A percentile compares a stretch with the other conserved stretches of the same genome.
phyloP scores from a whole-genome alignment of 139 green algal species.

The Chlamydomonas applanata region DNA sequence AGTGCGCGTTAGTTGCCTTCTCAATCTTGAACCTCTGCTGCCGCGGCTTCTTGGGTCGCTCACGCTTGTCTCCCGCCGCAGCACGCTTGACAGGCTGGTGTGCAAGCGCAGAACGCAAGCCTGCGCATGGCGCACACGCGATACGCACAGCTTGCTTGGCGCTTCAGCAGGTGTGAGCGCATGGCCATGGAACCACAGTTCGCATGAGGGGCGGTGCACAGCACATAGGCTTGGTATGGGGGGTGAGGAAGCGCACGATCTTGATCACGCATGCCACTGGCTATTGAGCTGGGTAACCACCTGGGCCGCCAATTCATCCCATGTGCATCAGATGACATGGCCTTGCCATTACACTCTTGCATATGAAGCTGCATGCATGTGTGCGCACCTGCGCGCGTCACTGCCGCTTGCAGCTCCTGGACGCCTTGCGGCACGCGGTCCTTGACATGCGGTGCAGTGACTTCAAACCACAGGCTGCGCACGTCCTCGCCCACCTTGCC shows the following conservation, averaged over 20 bases:
- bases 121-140: background rate
- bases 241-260: no score
- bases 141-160: no score
- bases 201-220: no score
- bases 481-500: background rate
- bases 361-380: background rate
- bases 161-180: no score
- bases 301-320: no score
- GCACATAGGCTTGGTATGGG: no score
- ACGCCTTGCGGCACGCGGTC: background rate
- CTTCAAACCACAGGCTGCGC: conserved; percentile 4
- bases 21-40: conserved; percentile 20
- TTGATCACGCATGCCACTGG: no score
- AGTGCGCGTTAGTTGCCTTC: conserved; percentile 32
- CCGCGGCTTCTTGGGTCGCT: background rate
- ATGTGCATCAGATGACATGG: no score
- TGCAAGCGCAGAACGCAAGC: conserved; percentile 17
- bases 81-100: conserved; percentile 9
- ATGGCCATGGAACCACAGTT: no score
- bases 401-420: conserved; percentile 16
- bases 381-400: background rate
- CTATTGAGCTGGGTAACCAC: no score
- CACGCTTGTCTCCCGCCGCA: background rate
- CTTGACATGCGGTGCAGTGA: background rate
- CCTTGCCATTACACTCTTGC: background rate